Evolutionary conservation across 345 rosid species (phyloP).

Genomic region (Combretum micranthum): DNA sequence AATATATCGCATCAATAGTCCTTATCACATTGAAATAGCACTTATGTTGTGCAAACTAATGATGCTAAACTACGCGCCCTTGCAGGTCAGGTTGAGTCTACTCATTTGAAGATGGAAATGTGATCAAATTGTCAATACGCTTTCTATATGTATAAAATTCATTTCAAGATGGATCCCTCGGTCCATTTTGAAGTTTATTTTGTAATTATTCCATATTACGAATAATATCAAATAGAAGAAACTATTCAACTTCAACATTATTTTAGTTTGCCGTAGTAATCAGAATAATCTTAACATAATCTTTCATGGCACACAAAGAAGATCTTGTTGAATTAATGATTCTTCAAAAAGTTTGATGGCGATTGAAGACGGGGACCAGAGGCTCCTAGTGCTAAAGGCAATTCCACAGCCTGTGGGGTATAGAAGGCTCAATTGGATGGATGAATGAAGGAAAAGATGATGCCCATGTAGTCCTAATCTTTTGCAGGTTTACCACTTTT

Average conservation of each 20-base stretch:
- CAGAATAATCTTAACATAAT: slow-evolving; percentile 1
- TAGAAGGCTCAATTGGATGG: not conserved
- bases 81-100: slow-evolving; percentile 45
- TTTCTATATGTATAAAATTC: slow-evolving; percentile 14
- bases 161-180: slow-evolving; percentile 7
- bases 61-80: not conserved
- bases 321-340: not conserved
- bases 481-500: not conserved
- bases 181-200: slow-evolving; percentile 5
- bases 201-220: slow-evolving; percentile 34
- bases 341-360: slow-evolving; percentile 7
- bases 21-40: too few species aligned
- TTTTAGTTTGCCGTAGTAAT: not conserved
- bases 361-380: slow-evolving; percentile 7
- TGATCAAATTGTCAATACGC: slow-evolving; percentile 14
- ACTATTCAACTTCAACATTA: slow-evolving; percentile 16
- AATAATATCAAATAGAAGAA: slow-evolving; percentile 22
- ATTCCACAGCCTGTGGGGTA: too few species aligned
- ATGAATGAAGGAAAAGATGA: not conserved
- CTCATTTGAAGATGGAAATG: slow-evolving; percentile 45
- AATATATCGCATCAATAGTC: too few species aligned
- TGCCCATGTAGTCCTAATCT: not conserved
- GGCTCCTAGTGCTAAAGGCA: not conserved
- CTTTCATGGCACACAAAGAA: too few species aligned
- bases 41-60: too few species aligned